Percentiles rank a stretch among this genome's conserved stretches.
phyloP scores from a whole-genome alignment of 2,329 filamentous ascomycete species.

The Aspergillus fischeri region DNA sequence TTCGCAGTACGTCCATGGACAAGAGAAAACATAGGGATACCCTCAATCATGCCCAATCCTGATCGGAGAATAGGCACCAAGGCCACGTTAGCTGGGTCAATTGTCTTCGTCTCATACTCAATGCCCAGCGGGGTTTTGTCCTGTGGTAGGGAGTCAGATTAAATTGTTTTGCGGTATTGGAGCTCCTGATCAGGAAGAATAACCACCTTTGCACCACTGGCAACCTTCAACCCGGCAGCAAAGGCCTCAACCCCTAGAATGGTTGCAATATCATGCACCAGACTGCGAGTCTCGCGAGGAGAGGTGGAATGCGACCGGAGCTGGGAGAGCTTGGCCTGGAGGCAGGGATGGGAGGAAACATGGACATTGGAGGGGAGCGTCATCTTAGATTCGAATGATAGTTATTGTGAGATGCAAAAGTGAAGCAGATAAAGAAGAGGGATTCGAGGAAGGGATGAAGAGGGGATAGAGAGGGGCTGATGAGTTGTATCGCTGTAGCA shows the following conservation, averaged over 20 bases:
- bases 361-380: slow-evolving; percentile 57
- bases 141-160: slow-evolving; percentile 41
- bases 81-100: slow-evolving; percentile 65
- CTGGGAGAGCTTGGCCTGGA: slow-evolving; percentile 83
- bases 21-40: slow-evolving; percentile 35
- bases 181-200: not conserved
- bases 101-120: slow-evolving; percentile 62
- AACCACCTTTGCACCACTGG: slow-evolving; percentile 60
- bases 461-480: not conserved
- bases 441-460: too few relatives aligned
- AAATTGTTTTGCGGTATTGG: too few relatives aligned
- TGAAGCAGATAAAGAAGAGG: slow-evolving; percentile 1
- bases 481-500: not conserved
- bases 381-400: not conserved
- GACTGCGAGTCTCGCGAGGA: slow-evolving; percentile 70
- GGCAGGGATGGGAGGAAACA: slow-evolving; percentile 79
- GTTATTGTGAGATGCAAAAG: not conserved
- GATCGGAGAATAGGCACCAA: slow-evolving; percentile 91
- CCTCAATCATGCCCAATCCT: slow-evolving; percentile 86
- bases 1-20: too few relatives aligned
- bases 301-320: slow-evolving; percentile 69
- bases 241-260: slow-evolving; percentile 82
- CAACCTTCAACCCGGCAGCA: slow-evolving; percentile 55
- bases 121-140: slow-evolving; percentile 75
- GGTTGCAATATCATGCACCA: slow-evolving; percentile 81